phyloP scores from a whole-genome alignment of 306 rosid genomes.

The Sindora glabra region DNA sequence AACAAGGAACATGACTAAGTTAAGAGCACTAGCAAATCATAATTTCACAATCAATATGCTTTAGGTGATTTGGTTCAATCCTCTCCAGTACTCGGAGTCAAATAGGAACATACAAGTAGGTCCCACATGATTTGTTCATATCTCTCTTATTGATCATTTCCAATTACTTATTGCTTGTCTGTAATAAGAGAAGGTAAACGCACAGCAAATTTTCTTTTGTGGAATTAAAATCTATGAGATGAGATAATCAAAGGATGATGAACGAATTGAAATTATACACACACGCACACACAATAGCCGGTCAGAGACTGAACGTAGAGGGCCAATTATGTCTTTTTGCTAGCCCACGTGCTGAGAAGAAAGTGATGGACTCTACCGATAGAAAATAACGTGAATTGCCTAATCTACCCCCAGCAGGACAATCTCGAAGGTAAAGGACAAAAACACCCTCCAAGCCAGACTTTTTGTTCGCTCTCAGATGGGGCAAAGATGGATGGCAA shows the following conservation, averaged over 20 bases:
- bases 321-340: conserved; percentile 38
- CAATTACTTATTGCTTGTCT: too few species aligned
- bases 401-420: conserved; percentile 16
- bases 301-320: conserved; percentile 16
- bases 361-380: conserved; percentile 13
- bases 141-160: too few species aligned
- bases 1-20: too few species aligned
- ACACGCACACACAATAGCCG: not conserved
- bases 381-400: not conserved
- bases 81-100: too few species aligned
- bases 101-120: too few species aligned
- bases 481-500: not conserved
- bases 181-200: too few species aligned
- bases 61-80: too few species aligned
- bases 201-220: too few species aligned
- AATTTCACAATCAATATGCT: too few species aligned
- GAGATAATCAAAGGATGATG: conserved; percentile 15
- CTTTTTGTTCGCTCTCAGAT: too few species aligned
- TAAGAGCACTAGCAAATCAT: too few species aligned
- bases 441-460: conserved; percentile 23
- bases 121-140: too few species aligned
- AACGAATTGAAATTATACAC: conserved; percentile 7
- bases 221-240: conserved; percentile 8
- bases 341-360: conserved; percentile 14
- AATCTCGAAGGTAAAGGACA: conserved; percentile 30